Conservation (phyloP, 106 monocot species). For the Phalaenopsis aphrodite region DNA sequence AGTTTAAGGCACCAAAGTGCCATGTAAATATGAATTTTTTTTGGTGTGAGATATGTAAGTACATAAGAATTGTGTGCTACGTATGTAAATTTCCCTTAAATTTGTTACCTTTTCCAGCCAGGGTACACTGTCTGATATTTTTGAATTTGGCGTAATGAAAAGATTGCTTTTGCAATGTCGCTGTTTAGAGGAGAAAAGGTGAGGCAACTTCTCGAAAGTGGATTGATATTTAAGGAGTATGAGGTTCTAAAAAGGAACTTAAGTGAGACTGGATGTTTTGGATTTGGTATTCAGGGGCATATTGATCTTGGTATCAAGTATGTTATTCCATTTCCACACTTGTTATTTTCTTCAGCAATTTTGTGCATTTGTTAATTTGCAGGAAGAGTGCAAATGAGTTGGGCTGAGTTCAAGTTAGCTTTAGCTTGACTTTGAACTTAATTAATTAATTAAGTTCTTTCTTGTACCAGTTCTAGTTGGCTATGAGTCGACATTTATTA, state of each 20-base stretch:
- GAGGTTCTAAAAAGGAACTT: conserved; percentile 66
- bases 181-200: conserved; percentile 72
- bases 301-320: conserved; percentile 87
- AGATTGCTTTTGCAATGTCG: conserved; percentile 63
- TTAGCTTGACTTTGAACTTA: too few relatives aligned
- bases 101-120: conserved; percentile 23
- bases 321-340: not conserved
- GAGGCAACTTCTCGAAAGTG: conserved; percentile 74
- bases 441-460: too few relatives aligned
- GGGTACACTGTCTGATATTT: conserved; percentile 64
- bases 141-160: conserved; percentile 69
- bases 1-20: too few relatives aligned
- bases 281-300: conserved; percentile 78
- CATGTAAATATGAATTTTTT: too few relatives aligned
- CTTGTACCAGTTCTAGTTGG: too few relatives aligned
- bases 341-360: too few relatives aligned
- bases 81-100: not conserved
- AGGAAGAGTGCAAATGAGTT: too few relatives aligned
- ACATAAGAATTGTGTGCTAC: too few relatives aligned
- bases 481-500: too few relatives aligned
- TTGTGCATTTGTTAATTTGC: too few relatives aligned
- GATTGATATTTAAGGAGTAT: conserved; percentile 69
- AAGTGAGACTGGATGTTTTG: conserved; percentile 74
- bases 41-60: too few relatives aligned
- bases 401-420: too few relatives aligned